A percentile compares a stretch with the other conserved stretches of the same genome.
phyloP scores from a whole-genome alignment of 257 asterid genomes.

The Penstemon newberryi region DNA sequence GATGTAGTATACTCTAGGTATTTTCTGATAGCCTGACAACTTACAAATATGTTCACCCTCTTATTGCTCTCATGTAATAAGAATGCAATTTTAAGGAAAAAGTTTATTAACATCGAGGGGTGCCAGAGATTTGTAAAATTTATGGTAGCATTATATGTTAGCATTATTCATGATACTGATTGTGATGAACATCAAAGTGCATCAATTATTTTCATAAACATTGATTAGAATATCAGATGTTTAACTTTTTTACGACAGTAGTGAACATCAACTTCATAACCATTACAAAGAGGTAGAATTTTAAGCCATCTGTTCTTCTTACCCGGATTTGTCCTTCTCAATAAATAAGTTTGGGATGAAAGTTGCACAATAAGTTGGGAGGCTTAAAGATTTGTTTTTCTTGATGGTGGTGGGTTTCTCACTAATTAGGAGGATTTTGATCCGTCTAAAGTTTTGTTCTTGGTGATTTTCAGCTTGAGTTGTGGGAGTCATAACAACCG shows the following conservation, averaged over 20 bases:
- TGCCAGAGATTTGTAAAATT: neutral
- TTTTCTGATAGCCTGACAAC: neutral
- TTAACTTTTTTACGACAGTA: neutral
- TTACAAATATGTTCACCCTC: neutral
- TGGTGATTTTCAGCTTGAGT: neutral
- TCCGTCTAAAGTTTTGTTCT: neutral
- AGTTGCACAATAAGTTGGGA: neutral
- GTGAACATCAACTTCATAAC: neutral
- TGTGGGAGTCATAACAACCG: neutral
- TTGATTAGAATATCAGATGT: neutral
- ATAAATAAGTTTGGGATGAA: neutral
- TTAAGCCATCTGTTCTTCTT: neutral
- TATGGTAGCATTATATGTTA: neutral
- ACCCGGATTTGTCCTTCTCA: neutral
- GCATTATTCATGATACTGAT: neutral
- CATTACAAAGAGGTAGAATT: neutral
- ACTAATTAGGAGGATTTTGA: neutral
- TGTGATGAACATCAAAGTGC: neutral
- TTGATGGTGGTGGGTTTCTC: neutral
- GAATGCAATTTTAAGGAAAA: neutral
- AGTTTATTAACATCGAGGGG: neutral
- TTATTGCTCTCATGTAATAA: neutral
- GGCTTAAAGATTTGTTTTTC: neutral
- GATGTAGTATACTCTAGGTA: neutral
- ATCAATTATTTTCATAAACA: neutral